Evolutionary conservation across 73 alveolate genomes (phyloP).

Genomic region (Symbiodinium natans): DNA sequence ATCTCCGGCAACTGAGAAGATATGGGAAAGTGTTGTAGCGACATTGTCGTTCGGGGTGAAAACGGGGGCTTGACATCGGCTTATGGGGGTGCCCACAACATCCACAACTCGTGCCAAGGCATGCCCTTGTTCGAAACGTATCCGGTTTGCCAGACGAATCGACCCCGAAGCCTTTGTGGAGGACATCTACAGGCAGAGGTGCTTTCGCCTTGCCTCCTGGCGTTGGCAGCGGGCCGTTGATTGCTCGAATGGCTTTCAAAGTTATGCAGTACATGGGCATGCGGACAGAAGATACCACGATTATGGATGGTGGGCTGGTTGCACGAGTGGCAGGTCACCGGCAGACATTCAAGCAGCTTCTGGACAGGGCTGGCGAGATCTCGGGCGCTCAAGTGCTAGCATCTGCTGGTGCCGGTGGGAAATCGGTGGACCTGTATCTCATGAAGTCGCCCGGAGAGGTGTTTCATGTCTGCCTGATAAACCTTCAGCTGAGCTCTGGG

Average conservation of each 20-base stretch:
- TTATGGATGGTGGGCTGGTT: neutral
- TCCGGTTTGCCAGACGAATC: conserved; percentile 30
- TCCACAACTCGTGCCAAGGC: too few species aligned
- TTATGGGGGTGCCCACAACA: too few species aligned
- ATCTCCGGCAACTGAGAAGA: conserved; percentile 33
- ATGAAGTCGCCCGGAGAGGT: conserved; percentile 26
- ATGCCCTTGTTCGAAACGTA: conserved; percentile 43
- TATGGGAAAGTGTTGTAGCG: too few species aligned
- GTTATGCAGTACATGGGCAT: conserved; percentile 36
- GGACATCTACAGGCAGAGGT: conserved; percentile 52
- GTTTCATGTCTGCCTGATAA: neutral
- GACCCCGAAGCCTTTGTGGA: conserved; percentile 14
- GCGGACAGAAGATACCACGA: conserved; percentile 27
- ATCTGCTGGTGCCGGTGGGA: neutral
- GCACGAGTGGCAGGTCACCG: neutral
- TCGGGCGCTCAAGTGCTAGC: neutral
- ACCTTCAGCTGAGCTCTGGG: conserved; percentile 11
- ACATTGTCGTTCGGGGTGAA: too few species aligned
- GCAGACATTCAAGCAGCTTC: conserved; percentile 32
- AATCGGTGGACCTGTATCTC: conserved; percentile 16
- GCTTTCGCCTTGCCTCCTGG: conserved; percentile 48
- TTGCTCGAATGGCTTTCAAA: conserved; percentile 34
- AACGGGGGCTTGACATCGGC: too few species aligned
- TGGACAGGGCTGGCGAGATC: conserved; percentile 54
- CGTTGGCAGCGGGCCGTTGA: neutral